Conservation (phyloP, 768 basidiomycete species). For the Tricholoma sp. region DNA sequence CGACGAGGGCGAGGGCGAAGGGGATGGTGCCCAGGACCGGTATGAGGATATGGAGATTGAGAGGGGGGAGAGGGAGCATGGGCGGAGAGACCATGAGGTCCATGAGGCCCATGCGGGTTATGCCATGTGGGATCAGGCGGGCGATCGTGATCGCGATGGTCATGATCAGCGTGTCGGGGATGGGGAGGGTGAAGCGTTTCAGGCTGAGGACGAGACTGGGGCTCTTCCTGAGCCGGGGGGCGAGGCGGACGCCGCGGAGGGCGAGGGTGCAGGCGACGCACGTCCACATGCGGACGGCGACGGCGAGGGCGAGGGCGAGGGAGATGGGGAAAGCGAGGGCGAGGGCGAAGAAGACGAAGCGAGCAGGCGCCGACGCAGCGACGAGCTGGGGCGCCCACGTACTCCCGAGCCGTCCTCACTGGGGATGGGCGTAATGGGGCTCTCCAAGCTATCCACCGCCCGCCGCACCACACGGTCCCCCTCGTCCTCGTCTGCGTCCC, state of each 20-base stretch:
- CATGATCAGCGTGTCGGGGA: background rate
- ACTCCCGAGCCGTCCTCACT: conserved; percentile 73
- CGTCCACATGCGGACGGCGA: background rate
- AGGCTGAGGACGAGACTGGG: too few species aligned
- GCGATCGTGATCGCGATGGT: background rate
- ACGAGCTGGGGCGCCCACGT: conserved; percentile 63
- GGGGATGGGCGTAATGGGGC: conserved; percentile 20
- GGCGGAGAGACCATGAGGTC: background rate
- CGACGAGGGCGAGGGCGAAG: conserved; percentile 17
- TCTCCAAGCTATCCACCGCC: conserved; percentile 15
- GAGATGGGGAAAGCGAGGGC: conserved; percentile 13
- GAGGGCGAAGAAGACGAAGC: conserved; percentile 37
- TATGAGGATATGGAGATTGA: conserved; percentile 15
- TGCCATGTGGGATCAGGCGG: background rate
- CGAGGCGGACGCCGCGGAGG: too few species aligned
- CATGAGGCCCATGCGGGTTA: too few species aligned
- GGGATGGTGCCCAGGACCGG: conserved; percentile 15
- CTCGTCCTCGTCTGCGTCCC: conserved; percentile 25
- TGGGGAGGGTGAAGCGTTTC: background rate
- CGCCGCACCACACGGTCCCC: conserved; percentile 14
- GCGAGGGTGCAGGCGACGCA: too few species aligned
- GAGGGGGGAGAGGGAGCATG: background rate
- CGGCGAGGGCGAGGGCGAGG: background rate
- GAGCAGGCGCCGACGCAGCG: conserved; percentile 45
- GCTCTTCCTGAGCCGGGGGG: too few species aligned